phyloP scores from a whole-genome alignment of 352 stramenopile genomes.

The Peronospora farinosa region DNA sequence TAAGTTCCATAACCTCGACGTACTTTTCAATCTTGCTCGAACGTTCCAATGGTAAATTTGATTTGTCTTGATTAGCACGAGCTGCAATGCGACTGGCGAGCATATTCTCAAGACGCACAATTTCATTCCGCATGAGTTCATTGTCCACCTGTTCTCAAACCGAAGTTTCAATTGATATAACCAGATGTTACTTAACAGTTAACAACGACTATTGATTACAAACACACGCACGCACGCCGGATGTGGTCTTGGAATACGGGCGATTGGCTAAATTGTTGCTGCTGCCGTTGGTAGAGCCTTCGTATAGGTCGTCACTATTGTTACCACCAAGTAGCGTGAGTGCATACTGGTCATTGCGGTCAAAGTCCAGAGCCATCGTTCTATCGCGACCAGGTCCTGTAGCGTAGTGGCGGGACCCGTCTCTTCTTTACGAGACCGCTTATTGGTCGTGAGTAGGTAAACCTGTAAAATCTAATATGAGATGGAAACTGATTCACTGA shows the following conservation, averaged over 20 bases:
- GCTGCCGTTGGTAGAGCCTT: slow-evolving; percentile 18
- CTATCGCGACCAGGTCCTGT: not conserved
- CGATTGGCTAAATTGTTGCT: slow-evolving; percentile 30
- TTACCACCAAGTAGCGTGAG: slow-evolving; percentile 50
- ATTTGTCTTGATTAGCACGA: slow-evolving; percentile 64
- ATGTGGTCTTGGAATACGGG: slow-evolving; percentile 52
- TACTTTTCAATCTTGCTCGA: slow-evolving; percentile 85
- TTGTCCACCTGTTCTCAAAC: slow-evolving; percentile 44
- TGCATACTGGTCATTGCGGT: slow-evolving; percentile 38
- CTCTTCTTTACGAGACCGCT: not conserved
- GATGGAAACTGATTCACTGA: not conserved
- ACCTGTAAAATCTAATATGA: slow-evolving; percentile 7
- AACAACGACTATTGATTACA: not conserved
- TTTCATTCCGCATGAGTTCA: slow-evolving; percentile 74
- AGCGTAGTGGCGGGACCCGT: not conserved
- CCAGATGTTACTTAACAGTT: not conserved
- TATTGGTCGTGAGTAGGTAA: slow-evolving; percentile 1
- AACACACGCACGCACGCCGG: slow-evolving; percentile 54
- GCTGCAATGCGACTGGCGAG: slow-evolving; percentile 63
- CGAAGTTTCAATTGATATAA: too few relatives aligned
- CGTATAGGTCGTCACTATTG: slow-evolving; percentile 55
- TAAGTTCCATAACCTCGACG: slow-evolving; percentile 83
- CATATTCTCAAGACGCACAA: slow-evolving; percentile 71
- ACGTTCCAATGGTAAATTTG: slow-evolving; percentile 62
- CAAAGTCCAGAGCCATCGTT: slow-evolving; percentile 37